Evolutionary conservation across 2,329 filamentous ascomycete species (phyloP).

Genomic region (Lachnellula subtilissima): DNA sequence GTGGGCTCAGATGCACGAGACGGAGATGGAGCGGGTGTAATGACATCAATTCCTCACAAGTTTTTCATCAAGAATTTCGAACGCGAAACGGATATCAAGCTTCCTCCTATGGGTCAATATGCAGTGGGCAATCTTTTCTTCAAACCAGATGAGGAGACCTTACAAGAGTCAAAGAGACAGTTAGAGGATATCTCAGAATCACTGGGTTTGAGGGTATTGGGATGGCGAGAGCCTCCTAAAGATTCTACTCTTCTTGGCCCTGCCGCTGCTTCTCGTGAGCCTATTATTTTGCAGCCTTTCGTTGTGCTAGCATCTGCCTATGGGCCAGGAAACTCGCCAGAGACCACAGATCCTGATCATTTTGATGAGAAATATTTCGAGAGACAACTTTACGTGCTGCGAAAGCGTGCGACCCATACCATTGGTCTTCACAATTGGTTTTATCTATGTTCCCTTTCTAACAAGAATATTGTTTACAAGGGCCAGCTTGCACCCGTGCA

Average conservation of each 20-base stretch:
- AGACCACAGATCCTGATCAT: constrained; percentile 68
- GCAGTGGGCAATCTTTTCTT: constrained; percentile 98
- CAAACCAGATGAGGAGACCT: constrained; percentile 86
- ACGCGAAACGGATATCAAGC: constrained; percentile 78
- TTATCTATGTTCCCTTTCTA: constrained; percentile 89
- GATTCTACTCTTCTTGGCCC: constrained; percentile 92
- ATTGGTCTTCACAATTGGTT: constrained; percentile 98
- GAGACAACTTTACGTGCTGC: constrained; percentile 86
- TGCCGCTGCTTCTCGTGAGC: constrained; percentile 88
- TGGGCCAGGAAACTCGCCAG: constrained; percentile 73
- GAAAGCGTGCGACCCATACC: constrained; percentile 91
- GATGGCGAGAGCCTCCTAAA: constrained; percentile 92
- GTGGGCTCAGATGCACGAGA: constrained; percentile 97
- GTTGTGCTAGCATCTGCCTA: constrained; percentile 84
- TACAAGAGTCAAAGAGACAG: constrained; percentile 84
- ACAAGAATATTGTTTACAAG: constrained; percentile 99
- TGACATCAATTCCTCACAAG: constrained; percentile 97
- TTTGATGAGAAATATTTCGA: constrained; percentile 88
- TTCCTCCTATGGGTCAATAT: constrained; percentile 88
- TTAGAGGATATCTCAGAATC: constrained; percentile 92
- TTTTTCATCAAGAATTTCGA: constrained; percentile 99
- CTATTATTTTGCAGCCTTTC: constrained; percentile 91
- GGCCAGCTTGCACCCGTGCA: constrained; percentile 90
- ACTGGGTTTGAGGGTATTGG: constrained; percentile 82
- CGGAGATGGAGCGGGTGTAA: constrained; percentile 96